These are phyloP conservation scores for Diplodia corticola DNA, from an alignment of 2,329 filamentous ascomycete species.

Conservation along the genomic window DNA sequence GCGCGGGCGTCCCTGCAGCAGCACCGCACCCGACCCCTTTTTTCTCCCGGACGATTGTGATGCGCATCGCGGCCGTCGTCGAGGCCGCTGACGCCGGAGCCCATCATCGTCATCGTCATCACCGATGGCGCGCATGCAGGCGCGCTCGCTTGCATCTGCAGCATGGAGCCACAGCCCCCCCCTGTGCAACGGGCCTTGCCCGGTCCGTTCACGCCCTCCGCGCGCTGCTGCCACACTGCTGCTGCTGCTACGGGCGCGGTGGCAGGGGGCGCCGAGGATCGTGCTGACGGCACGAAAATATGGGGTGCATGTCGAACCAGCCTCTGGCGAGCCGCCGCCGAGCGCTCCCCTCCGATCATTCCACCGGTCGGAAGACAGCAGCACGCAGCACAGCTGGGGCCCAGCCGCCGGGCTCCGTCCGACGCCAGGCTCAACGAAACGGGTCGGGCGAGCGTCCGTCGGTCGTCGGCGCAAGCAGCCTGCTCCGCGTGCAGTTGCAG, in stretches of 20 bases:
- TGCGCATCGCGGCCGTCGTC: neutral
- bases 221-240: too few relatives aligned
- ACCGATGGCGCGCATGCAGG: constrained; percentile 17
- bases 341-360: neutral
- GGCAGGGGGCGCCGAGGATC: neutral
- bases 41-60: neutral
- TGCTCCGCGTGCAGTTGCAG: neutral
- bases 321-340: neutral
- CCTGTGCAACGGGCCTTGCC: constrained; percentile 2
- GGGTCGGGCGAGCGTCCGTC: constrained; percentile 6
- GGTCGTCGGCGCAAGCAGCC: neutral
- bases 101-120: neutral
- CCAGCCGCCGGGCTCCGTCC: neutral
- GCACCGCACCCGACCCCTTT: neutral
- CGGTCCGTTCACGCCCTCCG: neutral
- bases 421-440: constrained; percentile 5
- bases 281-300: constrained; percentile 7
- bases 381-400: neutral
- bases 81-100: constrained; percentile 2
- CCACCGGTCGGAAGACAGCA: neutral
- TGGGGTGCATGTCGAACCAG: constrained; percentile 12
- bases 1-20: constrained; percentile 6
- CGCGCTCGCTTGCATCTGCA: constrained; percentile 13
- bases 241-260: neutral
- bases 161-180: neutral